These are phyloP conservation scores for Poronia punctata DNA, from an alignment of 495 filamentous ascomycete species.

Conservation along the genomic window DNA sequence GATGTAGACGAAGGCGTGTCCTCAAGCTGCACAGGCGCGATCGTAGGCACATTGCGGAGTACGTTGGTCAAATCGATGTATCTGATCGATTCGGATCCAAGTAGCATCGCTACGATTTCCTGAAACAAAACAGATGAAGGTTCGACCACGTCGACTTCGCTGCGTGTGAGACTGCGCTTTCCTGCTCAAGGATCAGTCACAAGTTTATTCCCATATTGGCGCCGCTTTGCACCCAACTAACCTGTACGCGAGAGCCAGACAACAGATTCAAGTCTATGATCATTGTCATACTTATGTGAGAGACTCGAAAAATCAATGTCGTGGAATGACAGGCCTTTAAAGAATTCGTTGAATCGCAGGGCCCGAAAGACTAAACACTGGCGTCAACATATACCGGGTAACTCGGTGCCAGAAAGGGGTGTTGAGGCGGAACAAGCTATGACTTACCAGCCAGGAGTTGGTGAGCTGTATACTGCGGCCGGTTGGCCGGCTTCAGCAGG, in stretches of 20 bases:
- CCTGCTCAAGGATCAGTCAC: conserved; percentile 12
- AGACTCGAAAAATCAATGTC: conserved; percentile 55
- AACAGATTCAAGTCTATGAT: conserved; percentile 19
- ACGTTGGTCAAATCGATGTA: conserved; percentile 38
- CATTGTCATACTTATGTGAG: conserved; percentile 26
- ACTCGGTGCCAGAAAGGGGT: no score
- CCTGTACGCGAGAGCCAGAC: conserved; percentile 25
- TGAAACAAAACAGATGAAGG: conserved; percentile 36
- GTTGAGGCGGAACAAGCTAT: no score
- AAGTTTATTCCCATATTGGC: no score
- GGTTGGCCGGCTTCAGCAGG: conserved; percentile 60
- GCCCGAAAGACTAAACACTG: conserved; percentile 82
- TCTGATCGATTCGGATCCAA: conserved; percentile 37
- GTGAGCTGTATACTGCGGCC: conserved; percentile 55
- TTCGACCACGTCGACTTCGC: conserved; percentile 31
- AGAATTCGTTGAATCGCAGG: conserved; percentile 86
- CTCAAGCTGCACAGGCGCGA: neutral
- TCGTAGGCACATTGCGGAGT: conserved; percentile 12
- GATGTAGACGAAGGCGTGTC: conserved; percentile 1
- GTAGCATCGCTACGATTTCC: conserved; percentile 41
- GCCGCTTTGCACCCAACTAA: conserved; percentile 8
- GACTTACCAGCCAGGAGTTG: conserved; percentile 83
- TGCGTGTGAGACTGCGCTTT: conserved; percentile 21
- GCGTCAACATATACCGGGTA: no score
- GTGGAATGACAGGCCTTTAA: conserved; percentile 75